These are phyloP conservation scores for Yamadazyma laniorum DNA, from an alignment of 805 yeast species.

Conservation along the genomic window DNA sequence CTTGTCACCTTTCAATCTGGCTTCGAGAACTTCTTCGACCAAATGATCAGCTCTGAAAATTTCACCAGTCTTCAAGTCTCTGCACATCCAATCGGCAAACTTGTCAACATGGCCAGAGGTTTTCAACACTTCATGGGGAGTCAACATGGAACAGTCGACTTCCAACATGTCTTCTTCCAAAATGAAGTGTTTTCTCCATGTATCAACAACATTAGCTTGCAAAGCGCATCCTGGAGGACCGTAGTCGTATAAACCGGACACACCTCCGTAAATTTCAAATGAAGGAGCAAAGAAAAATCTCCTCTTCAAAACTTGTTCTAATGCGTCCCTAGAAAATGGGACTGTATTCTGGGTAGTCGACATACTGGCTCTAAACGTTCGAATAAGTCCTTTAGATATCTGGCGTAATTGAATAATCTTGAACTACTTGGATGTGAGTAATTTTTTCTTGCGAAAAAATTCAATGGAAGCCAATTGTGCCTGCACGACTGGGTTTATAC, in stretches of 20 bases:
- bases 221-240: constrained; percentile 99
- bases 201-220: constrained; percentile 92
- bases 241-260: constrained; percentile 94
- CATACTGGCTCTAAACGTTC: constrained; percentile 5
- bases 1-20: constrained; percentile 94
- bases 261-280: constrained; percentile 97
- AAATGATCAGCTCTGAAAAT: constrained; percentile 98
- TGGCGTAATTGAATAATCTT: constrained; percentile 1
- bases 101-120: constrained; percentile 99
- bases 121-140: constrained; percentile 96
- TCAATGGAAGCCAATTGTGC: not conserved
- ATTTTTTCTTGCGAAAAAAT: not conserved
- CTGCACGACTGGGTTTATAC: not conserved
- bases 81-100: constrained; percentile 99
- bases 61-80: constrained; percentile 93
- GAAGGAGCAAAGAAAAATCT: constrained; percentile 98
- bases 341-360: constrained; percentile 17
- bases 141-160: constrained; percentile 96
- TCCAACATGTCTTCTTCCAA: constrained; percentile 98
- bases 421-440: not conserved
- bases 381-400: constrained; percentile 1
- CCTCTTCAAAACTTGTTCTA: constrained; percentile 89
- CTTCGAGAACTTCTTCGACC: constrained; percentile 95
- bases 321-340: constrained; percentile 76
- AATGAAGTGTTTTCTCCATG: constrained; percentile 97